Percentiles rank a stretch among this genome's conserved stretches.
Evolutionary conservation across 2,329 filamentous ascomycete genomes (phyloP).

Genomic region (Talaromyces albobiverticillius): DNA sequence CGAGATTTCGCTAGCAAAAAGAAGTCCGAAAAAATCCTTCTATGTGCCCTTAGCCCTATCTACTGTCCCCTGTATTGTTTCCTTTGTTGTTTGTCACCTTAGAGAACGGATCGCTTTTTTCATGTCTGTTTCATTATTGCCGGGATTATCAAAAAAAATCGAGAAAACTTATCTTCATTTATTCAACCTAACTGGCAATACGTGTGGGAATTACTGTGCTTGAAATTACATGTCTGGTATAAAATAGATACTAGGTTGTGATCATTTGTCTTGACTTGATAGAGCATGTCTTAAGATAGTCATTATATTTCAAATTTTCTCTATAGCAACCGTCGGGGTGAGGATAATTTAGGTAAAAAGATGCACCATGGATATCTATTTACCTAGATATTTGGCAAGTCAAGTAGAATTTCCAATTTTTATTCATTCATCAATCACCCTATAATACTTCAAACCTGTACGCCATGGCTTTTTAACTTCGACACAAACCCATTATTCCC

Average conservation of each 20-base stretch:
- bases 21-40: background rate
- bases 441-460: background rate
- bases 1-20: background rate
- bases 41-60: background rate
- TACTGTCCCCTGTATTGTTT: background rate
- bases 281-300: no score
- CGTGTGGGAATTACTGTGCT: no score
- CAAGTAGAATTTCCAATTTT: background rate
- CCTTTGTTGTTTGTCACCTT: constrained; percentile 4
- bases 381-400: no score
- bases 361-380: no score
- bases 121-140: constrained; percentile 7
- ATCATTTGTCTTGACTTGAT: no score
- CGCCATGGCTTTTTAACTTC: background rate
- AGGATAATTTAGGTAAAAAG: no score
- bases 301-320: no score
- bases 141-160: background rate
- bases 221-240: no score
- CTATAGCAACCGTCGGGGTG: no score
- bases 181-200: no score
- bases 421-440: background rate
- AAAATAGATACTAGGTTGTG: no score
- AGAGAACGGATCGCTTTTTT: constrained; percentile 10
- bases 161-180: background rate
- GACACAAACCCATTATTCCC: background rate